Evolutionary conservation across 768 basidiomycete species (phyloP), one percentile per base, ranked within the genome.

Genomic region (Pilatotrama ljubarskyi): DNA sequence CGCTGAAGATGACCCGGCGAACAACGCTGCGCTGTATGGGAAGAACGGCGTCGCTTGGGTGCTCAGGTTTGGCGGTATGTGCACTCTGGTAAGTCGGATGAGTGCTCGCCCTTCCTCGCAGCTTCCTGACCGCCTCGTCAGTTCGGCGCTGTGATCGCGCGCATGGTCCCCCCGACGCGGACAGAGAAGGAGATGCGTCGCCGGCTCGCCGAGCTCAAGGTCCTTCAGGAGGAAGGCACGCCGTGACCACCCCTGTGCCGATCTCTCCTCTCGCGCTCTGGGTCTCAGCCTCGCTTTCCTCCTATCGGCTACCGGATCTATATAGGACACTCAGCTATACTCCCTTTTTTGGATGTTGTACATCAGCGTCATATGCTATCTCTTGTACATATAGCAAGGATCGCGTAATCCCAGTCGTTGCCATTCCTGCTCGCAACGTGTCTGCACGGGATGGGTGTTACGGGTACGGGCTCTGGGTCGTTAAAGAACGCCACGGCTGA

Each of bases 21-120:
- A 79, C 22, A 78, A 81, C 37, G 77, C 76, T 56, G 84, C 84
- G 13, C 92, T 90, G 72, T 79, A 82, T 59, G 91, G 90, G 32
- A 94, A 93, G 77, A 88, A 86, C 54, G 95, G 95, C 35, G 93
- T 97, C 26, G 92, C 89, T 2, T 97, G 95, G 94, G 91, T 96
- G 6, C 75, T 98, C 56, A 86, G 94, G 17, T 96, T 96, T 67
- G 95, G 95, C 49, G 95, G 95, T 37, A 14, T 53, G 14, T 18
- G 43, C 58, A 17, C 9, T 59, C 37, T 41, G 18, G 32, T 29
- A 43, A 32, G 29, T 32, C 10, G 5, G 10, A 10, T 32, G 7
- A 25, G 37, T 15, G 53, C 3, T 32, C 44, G 8, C 48, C 0
- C 40, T 32, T 46, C 38, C 52, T 18, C 29, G 50, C 42, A 62